A percentile compares a stretch with the other conserved stretches of the same genome.
Conservation (phyloP, 2,329 filamentous ascomycete species). For the Hymenoscyphus fraxineus region DNA sequence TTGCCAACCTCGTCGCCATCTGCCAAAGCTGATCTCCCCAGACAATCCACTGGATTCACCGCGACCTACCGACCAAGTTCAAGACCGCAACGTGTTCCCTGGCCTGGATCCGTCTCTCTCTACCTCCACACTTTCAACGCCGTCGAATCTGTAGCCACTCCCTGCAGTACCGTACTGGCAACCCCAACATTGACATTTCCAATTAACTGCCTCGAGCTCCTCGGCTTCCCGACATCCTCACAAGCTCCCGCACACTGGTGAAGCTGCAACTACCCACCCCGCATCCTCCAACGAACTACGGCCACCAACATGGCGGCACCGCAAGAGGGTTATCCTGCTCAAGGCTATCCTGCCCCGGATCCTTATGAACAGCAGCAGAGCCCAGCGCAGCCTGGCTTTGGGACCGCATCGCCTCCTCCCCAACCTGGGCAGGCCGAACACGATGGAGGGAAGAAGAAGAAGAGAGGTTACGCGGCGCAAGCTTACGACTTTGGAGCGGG, state of each 20-base stretch:
- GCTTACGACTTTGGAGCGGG: slow-evolving; percentile 90
- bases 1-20: slow-evolving; percentile 11
- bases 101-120: slow-evolving; percentile 16
- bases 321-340: slow-evolving; percentile 47
- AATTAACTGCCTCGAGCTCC: neutral
- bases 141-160: neutral
- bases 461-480: slow-evolving; percentile 89
- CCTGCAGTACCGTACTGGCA: neutral
- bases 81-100: slow-evolving; percentile 32
- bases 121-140: slow-evolving; percentile 2
- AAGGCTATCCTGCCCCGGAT: slow-evolving; percentile 39
- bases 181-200: neutral
- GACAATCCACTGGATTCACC: slow-evolving; percentile 12
- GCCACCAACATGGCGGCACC: slow-evolving; percentile 44
- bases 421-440: slow-evolving; percentile 37
- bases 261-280: slow-evolving; percentile 7
- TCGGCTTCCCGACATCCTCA: slow-evolving; percentile 15
- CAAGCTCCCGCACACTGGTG: slow-evolving; percentile 12
- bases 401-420: slow-evolving; percentile 27
- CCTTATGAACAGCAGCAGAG: slow-evolving; percentile 44
- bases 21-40: slow-evolving; percentile 16
- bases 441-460: slow-evolving; percentile 70
- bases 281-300: slow-evolving; percentile 6
- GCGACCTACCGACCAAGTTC: neutral
- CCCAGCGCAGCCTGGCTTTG: slow-evolving; percentile 35